Base-by-base conservation (phyloP, 2,329 filamentous ascomycete genomes). In the Fusarium equiseti region DNA sequence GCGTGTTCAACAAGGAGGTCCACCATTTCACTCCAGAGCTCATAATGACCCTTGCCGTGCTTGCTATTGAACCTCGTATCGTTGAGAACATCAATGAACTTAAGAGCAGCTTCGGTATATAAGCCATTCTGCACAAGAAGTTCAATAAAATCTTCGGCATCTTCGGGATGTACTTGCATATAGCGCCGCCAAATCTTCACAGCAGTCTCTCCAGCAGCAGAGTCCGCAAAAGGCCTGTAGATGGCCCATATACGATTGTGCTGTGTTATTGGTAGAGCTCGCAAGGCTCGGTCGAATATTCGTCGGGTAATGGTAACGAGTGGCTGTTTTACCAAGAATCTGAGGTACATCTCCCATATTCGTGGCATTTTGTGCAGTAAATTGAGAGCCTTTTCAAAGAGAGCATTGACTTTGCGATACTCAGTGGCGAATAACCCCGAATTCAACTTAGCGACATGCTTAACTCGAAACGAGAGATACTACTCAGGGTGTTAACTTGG, bases 341-440 rank as follows among this genome's bases (percentile, higher is more conserved):
- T 88, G 68, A 99, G 89, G 79, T 98, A 99, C 90, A 98, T 93
- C 79, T 98, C 95, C 97, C 96, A 99, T 78, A 99, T 96, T 73
- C 90, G 89, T 26, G 97, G 96, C 96, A 99, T 99, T 83, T 99
- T 99, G 83, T 99, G 98, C 68, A 99, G 88, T 43, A 99, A 86
- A 63, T 98, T 93, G 54, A 99, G 84, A 6, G 96, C 95, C 74
- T 93, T 89, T 83, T 99, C 96, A 79, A 97, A 99, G 43, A 98
- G 89, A 57, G 93, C 88, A 79, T 99, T 99, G 79, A 98, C 94
- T 81, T 98, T 99, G 77, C 90, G 88, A 81, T 92, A 98, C 77
- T 99, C 95, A 63, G 88, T 83, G 55, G 89, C 89, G 79, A 92
- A 94, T 61, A 90, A 87, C 59, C 93, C 92, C 15, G 95, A 90